phyloP scores from a whole-genome alignment of 2,329 filamentous ascomycete genomes.

The Sporothrix variecibatus region DNA sequence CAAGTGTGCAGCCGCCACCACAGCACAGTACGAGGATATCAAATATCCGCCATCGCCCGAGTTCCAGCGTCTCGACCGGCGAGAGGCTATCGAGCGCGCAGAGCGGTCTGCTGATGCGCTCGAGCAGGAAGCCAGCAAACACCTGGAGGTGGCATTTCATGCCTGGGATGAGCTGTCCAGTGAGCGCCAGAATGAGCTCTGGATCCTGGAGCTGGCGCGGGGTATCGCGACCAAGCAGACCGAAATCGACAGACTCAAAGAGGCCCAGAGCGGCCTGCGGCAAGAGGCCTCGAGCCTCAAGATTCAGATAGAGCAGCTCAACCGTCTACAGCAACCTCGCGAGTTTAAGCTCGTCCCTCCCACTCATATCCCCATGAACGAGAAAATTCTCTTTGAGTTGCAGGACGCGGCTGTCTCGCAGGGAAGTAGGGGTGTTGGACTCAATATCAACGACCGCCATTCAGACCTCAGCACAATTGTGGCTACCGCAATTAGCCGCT shows the following conservation, averaged over 20 bases:
- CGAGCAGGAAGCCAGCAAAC: conserved; percentile 69
- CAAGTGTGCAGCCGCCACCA: conserved; percentile 53
- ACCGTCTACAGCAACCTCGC: conserved; percentile 59
- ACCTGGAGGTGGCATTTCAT: conserved; percentile 74
- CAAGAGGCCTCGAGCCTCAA: conserved; percentile 62
- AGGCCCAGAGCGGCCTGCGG: conserved; percentile 51
- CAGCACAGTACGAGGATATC: conserved; percentile 53
- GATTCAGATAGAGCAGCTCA: conserved; percentile 60
- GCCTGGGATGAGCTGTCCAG: conserved; percentile 70
- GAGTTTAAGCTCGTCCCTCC: conserved; percentile 59
- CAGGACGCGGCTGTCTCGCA: conserved; percentile 48
- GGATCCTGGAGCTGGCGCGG: conserved; percentile 63
- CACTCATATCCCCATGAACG: conserved; percentile 54
- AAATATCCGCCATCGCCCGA: conserved; percentile 48
- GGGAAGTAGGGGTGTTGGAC: conserved; percentile 46
- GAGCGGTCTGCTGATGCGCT: conserved; percentile 59
- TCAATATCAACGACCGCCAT: conserved; percentile 54
- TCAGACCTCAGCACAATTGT: conserved; percentile 55
- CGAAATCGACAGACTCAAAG: conserved; percentile 54
- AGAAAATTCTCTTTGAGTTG: conserved; percentile 50
- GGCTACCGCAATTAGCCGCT: conserved; percentile 58
- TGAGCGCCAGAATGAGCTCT: conserved; percentile 60
- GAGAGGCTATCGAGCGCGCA: conserved; percentile 50
- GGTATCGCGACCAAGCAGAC: conserved; percentile 59
- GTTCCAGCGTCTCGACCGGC: conserved; percentile 46